A percentile compares a stretch with the other conserved stretches of the same genome.
Conservation (phyloP, 495 filamentous ascomycete species). For the Tuber calosporum region DNA sequence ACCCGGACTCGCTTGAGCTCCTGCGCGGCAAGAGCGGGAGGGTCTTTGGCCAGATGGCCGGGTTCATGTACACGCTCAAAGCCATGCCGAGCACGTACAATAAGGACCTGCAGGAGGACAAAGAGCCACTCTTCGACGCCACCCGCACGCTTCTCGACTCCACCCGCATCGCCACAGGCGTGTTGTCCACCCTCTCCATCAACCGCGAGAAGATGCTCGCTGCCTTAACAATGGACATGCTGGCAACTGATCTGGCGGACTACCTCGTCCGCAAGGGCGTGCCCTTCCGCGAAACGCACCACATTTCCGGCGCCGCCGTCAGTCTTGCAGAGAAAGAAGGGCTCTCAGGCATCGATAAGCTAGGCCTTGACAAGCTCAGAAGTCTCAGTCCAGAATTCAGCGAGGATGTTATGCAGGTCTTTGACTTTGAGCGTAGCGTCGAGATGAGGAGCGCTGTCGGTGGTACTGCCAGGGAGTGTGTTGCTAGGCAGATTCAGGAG, state of each 20-base stretch:
- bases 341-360: slow-evolving; percentile 64
- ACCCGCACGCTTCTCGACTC: slow-evolving; percentile 81
- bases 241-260: slow-evolving; percentile 78
- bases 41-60: slow-evolving; percentile 80
- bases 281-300: slow-evolving; percentile 76
- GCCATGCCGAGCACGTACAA: slow-evolving; percentile 87
- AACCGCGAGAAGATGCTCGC: slow-evolving; percentile 69
- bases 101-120: slow-evolving; percentile 87
- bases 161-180: slow-evolving; percentile 60
- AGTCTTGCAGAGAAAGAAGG: slow-evolving; percentile 62
- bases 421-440: slow-evolving; percentile 82
- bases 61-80: slow-evolving; percentile 81
- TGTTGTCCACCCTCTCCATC: slow-evolving; percentile 49
- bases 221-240: slow-evolving; percentile 72
- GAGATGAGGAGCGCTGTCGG: slow-evolving; percentile 76
- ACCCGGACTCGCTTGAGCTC: slow-evolving; percentile 76
- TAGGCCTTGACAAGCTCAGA: slow-evolving; percentile 63
- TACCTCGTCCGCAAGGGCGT: slow-evolving; percentile 88
- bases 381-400: slow-evolving; percentile 68
- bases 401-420: slow-evolving; percentile 62
- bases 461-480: slow-evolving; percentile 67
- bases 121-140: slow-evolving; percentile 80
- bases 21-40: slow-evolving; percentile 80
- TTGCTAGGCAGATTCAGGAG: slow-evolving; percentile 70
- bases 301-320: slow-evolving; percentile 78